Base-by-base conservation (phyloP, 352 stramenopile genomes). In the Halophytophthora polymorphica region DNA sequence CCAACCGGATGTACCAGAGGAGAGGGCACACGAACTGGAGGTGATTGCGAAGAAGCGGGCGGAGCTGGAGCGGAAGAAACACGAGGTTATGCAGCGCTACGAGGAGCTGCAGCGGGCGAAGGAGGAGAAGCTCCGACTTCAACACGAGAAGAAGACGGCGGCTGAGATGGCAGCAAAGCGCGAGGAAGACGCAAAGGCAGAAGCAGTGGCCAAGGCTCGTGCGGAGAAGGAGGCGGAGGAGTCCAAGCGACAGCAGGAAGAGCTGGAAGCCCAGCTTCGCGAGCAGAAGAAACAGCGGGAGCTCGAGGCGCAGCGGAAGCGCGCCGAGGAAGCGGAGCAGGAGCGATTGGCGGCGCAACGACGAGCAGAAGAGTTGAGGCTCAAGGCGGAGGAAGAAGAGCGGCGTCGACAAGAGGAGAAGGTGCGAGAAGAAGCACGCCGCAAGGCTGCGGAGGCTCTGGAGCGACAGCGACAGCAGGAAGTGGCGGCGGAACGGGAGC, bases 61-160 rank as follows among this genome's bases (percentile, higher is more conserved):
- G 5, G 64, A 88, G 49, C 56, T 91, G 33, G 71, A 90, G 45
- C 63, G 64, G 21, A 73, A 83, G 18, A 80, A 87, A 37, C 58
- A 78, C 37, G 58, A 61, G 45, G 75, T 70, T 50, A 49, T 88
- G 46, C 62, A 87, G 40, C 59, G 76, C 31, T 73, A 85, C 39
- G 56, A 69, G 12, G 49, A 76, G 29, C 56, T 86, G 12, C 53
- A 83, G 36, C 56, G 56, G 41, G 74, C 53, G 21, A 87, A 87
- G 38, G 53, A 82, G 47, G 73, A 82, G 29, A 77, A 83, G 37
- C 52, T 58, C 22, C 60, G 54, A 11, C 41, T 68, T 34, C 59
- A 81, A 22, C 61, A 71, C 31, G 59, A 74, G 35, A 84, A 76
- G 15, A 66, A 81, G 42, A 34, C 23, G 51, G 51, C 29, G n/a